Evolutionary conservation across 768 basidiomycete species (phyloP), one percentile per base, ranked within the genome.

Genomic region (Butyriboletus loyo): DNA sequence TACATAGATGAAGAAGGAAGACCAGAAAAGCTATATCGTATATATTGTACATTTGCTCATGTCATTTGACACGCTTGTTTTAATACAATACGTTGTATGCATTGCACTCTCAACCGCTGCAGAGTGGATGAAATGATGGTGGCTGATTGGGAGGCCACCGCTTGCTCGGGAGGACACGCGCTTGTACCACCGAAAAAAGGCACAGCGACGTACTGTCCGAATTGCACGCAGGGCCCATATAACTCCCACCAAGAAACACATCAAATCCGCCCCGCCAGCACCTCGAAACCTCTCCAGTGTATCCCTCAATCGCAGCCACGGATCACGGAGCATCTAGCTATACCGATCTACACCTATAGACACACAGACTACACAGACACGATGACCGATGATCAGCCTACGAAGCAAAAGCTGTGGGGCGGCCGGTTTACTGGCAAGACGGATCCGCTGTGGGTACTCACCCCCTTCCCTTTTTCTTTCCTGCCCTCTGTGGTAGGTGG

Each of bases 361-460:
- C 13, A 7, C n/a, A 36, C 7, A 8, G 28, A 30, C 24, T 7
- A n/a, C 19, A 6, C n/a, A 46, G 45, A 41, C 22, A 59, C 62
- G 40, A 77, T 75, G 72, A 8, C 68, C 21, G 68, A 71, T 37
- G 68, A 69, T 43, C 70, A 75, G 58, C 75, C 75, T 9, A 74
- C 80, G 22, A 82, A 81, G 54, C 85, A 89, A 71, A 92, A 91
- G 67, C 71, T 92, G 66, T 92, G 90, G 90, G 90, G 91, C 13
- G 91, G 91, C 14, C 76, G 92, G 31, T 95, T 95, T 65, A 92
- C 89, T 13, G 91, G 91, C 42, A 84, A 83, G 60, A 92, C 91
- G 0, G 94, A 97, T 70, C 94, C 63, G 32, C 41, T 56, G 57
- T 59, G 42, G 49, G 55, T 56, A 14, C 32, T 15, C 32, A 11